Percentiles rank a stretch among this genome's conserved stretches.
Conservation (phyloP, 2,329 filamentous ascomycete species). For the Diaporthe sp. region DNA sequence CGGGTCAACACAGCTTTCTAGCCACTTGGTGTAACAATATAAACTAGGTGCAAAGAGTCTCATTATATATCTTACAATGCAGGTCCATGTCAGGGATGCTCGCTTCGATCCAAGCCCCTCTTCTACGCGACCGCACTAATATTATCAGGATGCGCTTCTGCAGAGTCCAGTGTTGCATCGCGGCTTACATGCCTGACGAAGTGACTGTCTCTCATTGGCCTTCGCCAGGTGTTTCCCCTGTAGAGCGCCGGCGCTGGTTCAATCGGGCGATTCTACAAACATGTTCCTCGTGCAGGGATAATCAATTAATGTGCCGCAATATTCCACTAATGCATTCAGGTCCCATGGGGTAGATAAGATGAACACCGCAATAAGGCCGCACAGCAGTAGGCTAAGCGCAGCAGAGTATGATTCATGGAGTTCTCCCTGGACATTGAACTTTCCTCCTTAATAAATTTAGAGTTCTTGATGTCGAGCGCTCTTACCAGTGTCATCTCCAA, state of each 20-base stretch:
- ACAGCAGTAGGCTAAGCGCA: no score
- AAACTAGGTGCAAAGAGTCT: not conserved
- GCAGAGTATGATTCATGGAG: no score
- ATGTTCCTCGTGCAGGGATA: no score
- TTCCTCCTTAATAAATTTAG: no score
- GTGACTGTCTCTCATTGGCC: not conserved
- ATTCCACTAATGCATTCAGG: no score
- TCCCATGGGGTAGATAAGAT: no score
- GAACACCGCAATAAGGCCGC: no score
- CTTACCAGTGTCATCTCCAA: not conserved
- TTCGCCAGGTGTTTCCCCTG: not conserved
- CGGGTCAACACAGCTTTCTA: not conserved
- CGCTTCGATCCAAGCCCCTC: not conserved
- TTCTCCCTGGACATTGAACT: no score
- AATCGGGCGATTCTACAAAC: no score
- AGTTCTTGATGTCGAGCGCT: no score
- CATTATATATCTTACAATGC: not conserved
- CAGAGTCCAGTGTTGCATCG: not conserved
- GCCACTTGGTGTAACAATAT: not conserved
- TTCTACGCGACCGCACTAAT: not conserved
- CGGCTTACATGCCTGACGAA: not conserved
- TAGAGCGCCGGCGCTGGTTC: not conserved
- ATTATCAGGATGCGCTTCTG: slow-evolving; percentile 8
- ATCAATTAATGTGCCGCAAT: no score
- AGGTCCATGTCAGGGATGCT: not conserved